Base-by-base conservation (phyloP, 352 stramenopile species). In the Phytophthora hybrid region DNA sequence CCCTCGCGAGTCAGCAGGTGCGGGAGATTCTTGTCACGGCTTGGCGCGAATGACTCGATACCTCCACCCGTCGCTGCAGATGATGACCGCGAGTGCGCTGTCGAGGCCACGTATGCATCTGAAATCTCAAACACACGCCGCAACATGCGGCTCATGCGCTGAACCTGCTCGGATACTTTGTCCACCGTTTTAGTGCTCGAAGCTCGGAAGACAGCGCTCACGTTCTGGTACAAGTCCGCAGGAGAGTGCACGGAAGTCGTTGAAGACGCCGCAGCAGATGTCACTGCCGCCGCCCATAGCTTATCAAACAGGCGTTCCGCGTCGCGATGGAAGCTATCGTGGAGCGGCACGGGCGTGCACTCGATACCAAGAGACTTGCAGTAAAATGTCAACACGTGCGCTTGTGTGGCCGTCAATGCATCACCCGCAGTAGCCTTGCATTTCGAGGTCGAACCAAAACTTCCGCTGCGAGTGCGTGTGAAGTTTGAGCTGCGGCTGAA, bases 241-340 rank as follows among this genome's bases (percentile, higher is more conserved):
- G 74, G 72, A 44, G 76, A 78, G 59, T 79, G 73, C 7, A 64
- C 73, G 11, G 78, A 71, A 11, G 73, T 49, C 10, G 62, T 70
- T 3, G 67, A 51, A n/a, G 76, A 72, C 13, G 74, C 41, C 14
- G 76, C 59, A 10, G 68, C 59, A 11, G 59, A 65, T 14, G 82
- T 59, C 11, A 65, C 72, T 14, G 56, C 73, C 56, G 63, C 72
- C 14, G 64, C 83, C 85, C 84, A 93, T 16, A 97, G 57, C 52
- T 95, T 95, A 68, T 97, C 90, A 67, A 94, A 94, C 9, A 95
- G 78, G 26, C 89, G 85, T 70, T 96, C 90, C 2, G 88, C 90
- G 46, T 97, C 87, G 34, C 90, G 88, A 59, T 95, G 90, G 51
- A 92, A 97, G 32, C 75, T 90, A 8, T 81, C 80, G 59, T 93